Conservation (phyloP, 345 rosid species). For the Carallia brachiata region DNA sequence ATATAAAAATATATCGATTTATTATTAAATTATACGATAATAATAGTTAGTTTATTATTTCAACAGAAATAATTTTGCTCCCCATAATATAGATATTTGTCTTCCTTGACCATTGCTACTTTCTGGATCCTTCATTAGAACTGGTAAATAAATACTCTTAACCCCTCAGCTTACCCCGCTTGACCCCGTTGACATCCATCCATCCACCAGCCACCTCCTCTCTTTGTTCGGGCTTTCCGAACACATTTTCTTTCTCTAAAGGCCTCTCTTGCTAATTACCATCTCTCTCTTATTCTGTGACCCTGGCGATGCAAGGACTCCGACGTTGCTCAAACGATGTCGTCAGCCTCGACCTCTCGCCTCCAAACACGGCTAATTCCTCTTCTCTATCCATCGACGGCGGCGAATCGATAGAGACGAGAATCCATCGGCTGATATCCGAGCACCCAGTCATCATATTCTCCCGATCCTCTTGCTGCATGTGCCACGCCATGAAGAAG, state of each 20-base stretch:
- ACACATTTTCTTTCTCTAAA: too few species aligned
- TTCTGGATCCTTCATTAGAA: background rate
- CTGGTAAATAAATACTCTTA: background rate
- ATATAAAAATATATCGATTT: too few species aligned
- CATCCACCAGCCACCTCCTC: background rate
- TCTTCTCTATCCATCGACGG: constrained; percentile 73
- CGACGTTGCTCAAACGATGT: constrained; percentile 47
- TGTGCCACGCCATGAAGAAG: constrained; percentile 93
- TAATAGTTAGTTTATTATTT: too few species aligned
- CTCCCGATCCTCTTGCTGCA: constrained; percentile 85
- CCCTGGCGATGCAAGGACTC: constrained; percentile 69
- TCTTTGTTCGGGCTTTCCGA: background rate
- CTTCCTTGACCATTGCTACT: too few species aligned
- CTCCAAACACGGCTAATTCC: constrained; percentile 35
- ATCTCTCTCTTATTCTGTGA: background rate
- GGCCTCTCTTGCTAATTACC: background rate
- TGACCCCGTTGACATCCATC: background rate
- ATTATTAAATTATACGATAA: too few species aligned
- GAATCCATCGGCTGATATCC: constrained; percentile 77
- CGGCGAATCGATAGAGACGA: constrained; percentile 61
- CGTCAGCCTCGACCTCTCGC: constrained; percentile 48
- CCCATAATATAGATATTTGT: too few species aligned
- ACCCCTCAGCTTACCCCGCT: background rate
- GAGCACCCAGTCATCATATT: constrained; percentile 94
- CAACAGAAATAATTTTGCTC: too few species aligned